Percentiles rank a stretch among this genome's conserved stretches.
Evolutionary conservation across 352 stramenopile species (phyloP).

Genomic region (Pythium rhizo-oryzae): DNA sequence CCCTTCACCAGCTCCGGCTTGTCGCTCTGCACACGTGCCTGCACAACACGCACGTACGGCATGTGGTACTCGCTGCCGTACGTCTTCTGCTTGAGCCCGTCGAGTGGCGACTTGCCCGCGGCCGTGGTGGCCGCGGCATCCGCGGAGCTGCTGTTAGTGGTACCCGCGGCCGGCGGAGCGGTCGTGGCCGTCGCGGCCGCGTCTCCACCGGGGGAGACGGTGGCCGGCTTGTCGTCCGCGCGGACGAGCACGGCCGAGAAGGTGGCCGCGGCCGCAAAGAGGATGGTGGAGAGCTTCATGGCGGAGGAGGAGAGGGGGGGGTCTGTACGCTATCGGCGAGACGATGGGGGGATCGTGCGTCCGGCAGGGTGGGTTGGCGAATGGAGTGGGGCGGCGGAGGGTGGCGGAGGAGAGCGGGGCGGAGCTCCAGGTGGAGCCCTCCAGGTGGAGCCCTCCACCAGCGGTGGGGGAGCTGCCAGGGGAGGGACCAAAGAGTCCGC

Average conservation of each 20-base stretch:
- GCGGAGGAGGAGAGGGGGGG: conserved; percentile 2
- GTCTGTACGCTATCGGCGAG: background rate
- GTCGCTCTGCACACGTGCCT: conserved; percentile 77
- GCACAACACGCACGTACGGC: conserved; percentile 53
- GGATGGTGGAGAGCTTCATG: conserved; percentile 36
- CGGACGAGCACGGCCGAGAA: conserved; percentile 14
- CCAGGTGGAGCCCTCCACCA: no score
- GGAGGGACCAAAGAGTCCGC: background rate
- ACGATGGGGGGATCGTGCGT: conserved; percentile 5
- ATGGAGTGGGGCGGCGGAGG: no score
- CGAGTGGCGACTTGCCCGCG: conserved; percentile 23
- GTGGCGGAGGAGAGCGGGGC: background rate
- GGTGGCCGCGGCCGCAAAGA: conserved; percentile 23
- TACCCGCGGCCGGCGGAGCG: background rate
- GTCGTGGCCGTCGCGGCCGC: background rate
- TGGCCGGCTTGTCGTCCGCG: conserved; percentile 12
- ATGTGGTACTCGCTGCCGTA: conserved; percentile 62
- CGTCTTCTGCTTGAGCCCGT: conserved; percentile 38
- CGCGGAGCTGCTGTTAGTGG: background rate
- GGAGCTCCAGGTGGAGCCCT: background rate
- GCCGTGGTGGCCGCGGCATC: background rate
- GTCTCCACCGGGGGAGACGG: background rate
- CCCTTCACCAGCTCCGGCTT: conserved; percentile 57
- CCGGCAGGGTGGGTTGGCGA: conserved; percentile 12
- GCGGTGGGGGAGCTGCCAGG: background rate